phyloP scores from a whole-genome alignment of 345 rosid genomes.

The Theobroma cacao region DNA sequence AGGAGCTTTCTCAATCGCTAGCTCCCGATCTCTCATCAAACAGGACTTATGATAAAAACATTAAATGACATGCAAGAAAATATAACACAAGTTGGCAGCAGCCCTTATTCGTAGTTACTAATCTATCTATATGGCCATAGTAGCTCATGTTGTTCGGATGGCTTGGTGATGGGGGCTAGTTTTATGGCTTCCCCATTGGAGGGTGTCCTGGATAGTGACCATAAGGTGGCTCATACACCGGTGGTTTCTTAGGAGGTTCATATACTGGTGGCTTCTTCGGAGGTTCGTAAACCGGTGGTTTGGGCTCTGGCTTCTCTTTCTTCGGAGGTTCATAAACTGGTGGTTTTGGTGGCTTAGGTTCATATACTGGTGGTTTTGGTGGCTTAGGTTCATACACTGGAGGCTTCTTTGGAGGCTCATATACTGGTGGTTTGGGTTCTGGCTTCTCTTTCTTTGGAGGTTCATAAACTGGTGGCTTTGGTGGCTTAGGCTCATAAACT shows the following conservation, averaged over 20 bases:
- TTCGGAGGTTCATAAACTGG: conserved; percentile 12
- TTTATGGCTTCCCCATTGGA: conserved; percentile 4
- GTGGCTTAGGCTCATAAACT: neutral
- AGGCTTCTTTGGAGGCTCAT: conserved; percentile 6
- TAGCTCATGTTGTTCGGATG: neutral
- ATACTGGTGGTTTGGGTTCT: neutral
- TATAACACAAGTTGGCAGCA: neutral
- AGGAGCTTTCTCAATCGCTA: neutral
- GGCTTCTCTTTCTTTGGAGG: conserved; percentile 11
- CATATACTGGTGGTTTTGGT: neutral
- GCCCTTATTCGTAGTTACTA: conserved; percentile 13
- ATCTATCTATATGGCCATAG: neutral
- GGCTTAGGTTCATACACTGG: neutral
- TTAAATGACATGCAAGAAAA: neutral
- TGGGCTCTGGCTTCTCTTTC: neutral
- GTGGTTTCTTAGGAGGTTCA: conserved; percentile 9
- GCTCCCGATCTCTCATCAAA: neutral
- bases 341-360: conserved; percentile 4
- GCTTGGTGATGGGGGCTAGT: neutral
- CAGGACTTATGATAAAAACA: neutral
- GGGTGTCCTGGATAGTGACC: conserved; percentile 19
- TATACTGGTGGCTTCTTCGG: neutral
- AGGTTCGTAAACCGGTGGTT: conserved; percentile 4
- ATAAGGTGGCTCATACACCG: neutral
- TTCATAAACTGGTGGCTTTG: neutral